phyloP scores from a whole-genome alignment of 2,329 filamentous ascomycete species.

The Trichoderma harzianum region DNA sequence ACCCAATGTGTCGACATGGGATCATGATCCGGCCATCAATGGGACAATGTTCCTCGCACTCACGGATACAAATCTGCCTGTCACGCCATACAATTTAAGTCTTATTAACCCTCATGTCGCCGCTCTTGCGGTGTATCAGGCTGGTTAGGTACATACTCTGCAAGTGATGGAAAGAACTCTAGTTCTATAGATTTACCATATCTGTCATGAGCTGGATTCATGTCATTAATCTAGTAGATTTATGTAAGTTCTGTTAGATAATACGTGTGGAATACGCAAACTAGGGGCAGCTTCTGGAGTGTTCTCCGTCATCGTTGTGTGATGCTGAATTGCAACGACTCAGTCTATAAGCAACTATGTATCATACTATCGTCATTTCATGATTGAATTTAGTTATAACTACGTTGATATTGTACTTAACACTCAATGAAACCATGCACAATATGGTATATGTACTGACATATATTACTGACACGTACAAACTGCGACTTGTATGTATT shows the following conservation, averaged over 20 bases:
- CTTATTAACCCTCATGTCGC: conserved; percentile 74
- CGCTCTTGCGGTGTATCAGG: conserved; percentile 64
- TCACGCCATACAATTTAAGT: conserved; percentile 74
- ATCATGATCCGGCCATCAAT: conserved; percentile 67
- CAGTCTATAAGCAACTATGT: background rate
- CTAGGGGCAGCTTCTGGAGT: background rate
- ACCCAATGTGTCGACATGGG: conserved; percentile 65
- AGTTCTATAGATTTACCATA: background rate
- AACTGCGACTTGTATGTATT: background rate
- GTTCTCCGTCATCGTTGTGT: background rate
- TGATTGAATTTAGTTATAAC: background rate
- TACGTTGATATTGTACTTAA: background rate
- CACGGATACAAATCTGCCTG: conserved; percentile 63
- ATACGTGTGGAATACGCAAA: background rate
- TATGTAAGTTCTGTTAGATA: background rate
- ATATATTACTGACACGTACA: background rate
- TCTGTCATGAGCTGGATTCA: background rate
- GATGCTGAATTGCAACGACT: background rate
- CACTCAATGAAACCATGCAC: background rate
- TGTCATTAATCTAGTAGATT: background rate
- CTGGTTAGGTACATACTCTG: background rate
- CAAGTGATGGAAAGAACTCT: background rate
- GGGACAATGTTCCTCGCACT: conserved; percentile 77
- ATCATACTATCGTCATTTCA: background rate
- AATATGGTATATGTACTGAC: background rate